phyloP scores from a whole-genome alignment of 805 yeast species.

The Candida sanyiensis region DNA sequence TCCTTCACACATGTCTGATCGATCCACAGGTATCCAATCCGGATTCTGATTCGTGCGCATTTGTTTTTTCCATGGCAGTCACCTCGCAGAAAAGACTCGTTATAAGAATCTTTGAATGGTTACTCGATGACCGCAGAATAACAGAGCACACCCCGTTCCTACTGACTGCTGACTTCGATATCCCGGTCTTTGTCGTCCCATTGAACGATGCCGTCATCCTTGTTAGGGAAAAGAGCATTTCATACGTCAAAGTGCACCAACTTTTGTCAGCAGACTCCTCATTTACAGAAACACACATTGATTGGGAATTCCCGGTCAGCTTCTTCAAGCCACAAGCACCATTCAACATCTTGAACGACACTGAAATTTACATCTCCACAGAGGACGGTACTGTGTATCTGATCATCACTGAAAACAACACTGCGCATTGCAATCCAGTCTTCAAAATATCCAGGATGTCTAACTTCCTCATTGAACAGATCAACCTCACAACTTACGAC shows the following conservation, averaged over 20 bases:
- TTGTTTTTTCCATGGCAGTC: constrained; percentile 33
- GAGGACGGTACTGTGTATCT: constrained; percentile 25
- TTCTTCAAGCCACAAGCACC: constrained; percentile 29
- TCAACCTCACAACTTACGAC: constrained; percentile 11
- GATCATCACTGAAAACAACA: constrained; percentile 21
- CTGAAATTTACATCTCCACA: constrained; percentile 22
- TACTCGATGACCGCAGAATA: constrained; percentile 30
- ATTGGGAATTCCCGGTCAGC: constrained; percentile 36
- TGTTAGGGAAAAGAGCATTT: constrained; percentile 30
- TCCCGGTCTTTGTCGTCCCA: constrained; percentile 41
- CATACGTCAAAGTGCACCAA: constrained; percentile 37
- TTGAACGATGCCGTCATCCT: constrained; percentile 35
- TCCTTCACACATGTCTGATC: constrained; percentile 39
- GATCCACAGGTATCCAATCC: constrained; percentile 27
- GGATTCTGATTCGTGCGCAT: constrained; percentile 24
- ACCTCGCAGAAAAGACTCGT: constrained; percentile 34
- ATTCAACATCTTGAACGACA: constrained; percentile 8
- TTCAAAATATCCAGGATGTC: constrained; percentile 33
- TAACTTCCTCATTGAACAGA: constrained; percentile 19
- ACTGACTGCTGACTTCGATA: constrained; percentile 32
- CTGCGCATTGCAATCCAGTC: constrained; percentile 26
- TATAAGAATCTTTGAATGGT: constrained; percentile 38
- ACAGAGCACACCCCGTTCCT: constrained; percentile 35
- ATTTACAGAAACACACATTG: constrained; percentile 24
- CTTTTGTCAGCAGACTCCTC: constrained; percentile 42